phyloP scores from a whole-genome alignment of 1,139 yeast species.

The Debaryomyces sp. region DNA sequence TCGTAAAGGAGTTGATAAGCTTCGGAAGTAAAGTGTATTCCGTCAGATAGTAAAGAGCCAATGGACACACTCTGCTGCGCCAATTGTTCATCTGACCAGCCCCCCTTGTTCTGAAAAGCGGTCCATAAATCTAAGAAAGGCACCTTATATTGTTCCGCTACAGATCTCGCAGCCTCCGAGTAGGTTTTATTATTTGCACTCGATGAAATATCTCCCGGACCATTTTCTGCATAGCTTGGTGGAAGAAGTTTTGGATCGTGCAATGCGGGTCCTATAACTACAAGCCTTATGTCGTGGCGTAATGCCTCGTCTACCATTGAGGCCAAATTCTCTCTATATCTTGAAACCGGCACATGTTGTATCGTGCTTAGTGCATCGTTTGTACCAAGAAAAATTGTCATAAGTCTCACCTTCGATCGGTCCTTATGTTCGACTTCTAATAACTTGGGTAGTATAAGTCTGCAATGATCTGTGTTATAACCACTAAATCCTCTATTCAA shows the following conservation, averaged over 20 bases:
- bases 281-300: slow-evolving; percentile 44
- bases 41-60: slow-evolving; percentile 45
- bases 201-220: slow-evolving; percentile 20
- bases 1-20: slow-evolving; percentile 59
- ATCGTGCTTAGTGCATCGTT: slow-evolving; percentile 62
- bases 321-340: slow-evolving; percentile 50
- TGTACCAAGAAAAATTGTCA: slow-evolving; percentile 72
- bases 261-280: slow-evolving; percentile 67
- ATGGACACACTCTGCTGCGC: slow-evolving; percentile 18
- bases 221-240: slow-evolving; percentile 6
- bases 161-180: slow-evolving; percentile 46
- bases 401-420: slow-evolving; percentile 34
- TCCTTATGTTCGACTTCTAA: slow-evolving; percentile 41
- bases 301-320: slow-evolving; percentile 41
- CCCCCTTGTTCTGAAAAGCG: slow-evolving; percentile 35
- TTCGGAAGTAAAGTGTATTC: slow-evolving; percentile 66
- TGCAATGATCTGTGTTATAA: slow-evolving; percentile 58
- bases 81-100: slow-evolving; percentile 13
- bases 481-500: slow-evolving; percentile 66
- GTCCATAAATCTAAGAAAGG: slow-evolving; percentile 59
- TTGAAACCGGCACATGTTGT: slow-evolving; percentile 57
- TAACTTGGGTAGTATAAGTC: slow-evolving; percentile 47
- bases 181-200: slow-evolving; percentile 43
- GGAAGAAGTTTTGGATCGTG: slow-evolving; percentile 39
- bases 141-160: slow-evolving; percentile 48